Base-by-base conservation (phyloP, 306 rosid genomes). In the Begonia loranthoides region DNA sequence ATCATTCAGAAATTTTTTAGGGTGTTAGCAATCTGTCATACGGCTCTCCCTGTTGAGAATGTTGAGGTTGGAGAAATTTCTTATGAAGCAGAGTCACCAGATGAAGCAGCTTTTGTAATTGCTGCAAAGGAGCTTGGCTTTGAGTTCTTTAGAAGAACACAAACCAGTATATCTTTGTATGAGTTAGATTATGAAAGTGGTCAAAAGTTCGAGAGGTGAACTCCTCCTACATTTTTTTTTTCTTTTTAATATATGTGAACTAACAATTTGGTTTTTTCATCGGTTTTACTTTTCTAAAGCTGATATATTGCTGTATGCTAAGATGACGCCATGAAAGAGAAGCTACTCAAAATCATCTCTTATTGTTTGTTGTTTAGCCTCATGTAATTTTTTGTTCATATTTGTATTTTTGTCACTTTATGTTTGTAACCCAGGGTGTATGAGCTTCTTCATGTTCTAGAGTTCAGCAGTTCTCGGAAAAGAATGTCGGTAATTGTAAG, bases 401-500 rank as follows among this genome's bases (percentile, higher is more conserved):
- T 49, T 49, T 49, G 22, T 17, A 9, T 7, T 49, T 49, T 17
- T 12, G 12, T 15, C 6, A 49, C 24, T 17, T 49, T 15, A 49
- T 49, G 5, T 69, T 75, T 53, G 12, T 63, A 51, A 66, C 56
- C 55, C 66, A 87, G 96, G 67, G 75, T 48, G 57, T 87, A 83
- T 40, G 59, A 70, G 75, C 85, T 79, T 68, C 81, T 83, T 66
- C 83, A 81, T 13, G 71, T 84, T 76, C 64, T 87, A 41, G 94
- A 83, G 76, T 87, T 87, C 76, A 83, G 81, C 61, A 87, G 94
- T 65, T 66, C 83, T 43, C 94, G 96, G 71, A 87, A 83, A 73
- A 68, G 96, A 72, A 87, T 87, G 96, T 87, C 96, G 13, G 96
- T 87, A 69, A 81, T 87, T 54, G 83, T 87, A 36, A 81, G 81